These are phyloP conservation scores for Penicillium alfredii DNA, from an alignment of 495 filamentous ascomycete genomes.

Conservation along the genomic window DNA sequence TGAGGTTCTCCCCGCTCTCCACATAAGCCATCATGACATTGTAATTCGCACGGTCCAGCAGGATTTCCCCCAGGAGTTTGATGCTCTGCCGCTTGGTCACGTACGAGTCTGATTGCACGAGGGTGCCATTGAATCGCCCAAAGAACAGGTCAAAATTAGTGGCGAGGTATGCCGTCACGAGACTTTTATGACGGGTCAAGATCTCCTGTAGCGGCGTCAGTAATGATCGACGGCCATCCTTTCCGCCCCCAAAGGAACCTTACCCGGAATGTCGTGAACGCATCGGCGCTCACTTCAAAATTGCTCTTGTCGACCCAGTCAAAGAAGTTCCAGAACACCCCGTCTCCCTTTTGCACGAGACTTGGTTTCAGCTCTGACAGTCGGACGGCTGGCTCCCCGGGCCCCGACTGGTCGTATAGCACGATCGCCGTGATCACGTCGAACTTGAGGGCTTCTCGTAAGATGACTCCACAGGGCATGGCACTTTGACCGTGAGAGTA, in stretches of 20 bases:
- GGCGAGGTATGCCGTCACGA: slow-evolving; percentile 78
- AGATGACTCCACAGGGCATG: slow-evolving; percentile 82
- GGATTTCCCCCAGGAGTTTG: slow-evolving; percentile 90
- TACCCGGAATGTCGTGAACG: slow-evolving; percentile 94
- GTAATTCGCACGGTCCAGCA: slow-evolving; percentile 94
- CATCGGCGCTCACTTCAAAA: slow-evolving; percentile 96
- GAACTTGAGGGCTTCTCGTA: slow-evolving; percentile 88
- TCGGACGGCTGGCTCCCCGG: slow-evolving; percentile 47
- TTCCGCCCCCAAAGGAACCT: slow-evolving; percentile 11
- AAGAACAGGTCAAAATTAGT: slow-evolving; percentile 93
- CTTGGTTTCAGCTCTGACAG: slow-evolving; percentile 63
- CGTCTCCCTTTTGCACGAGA: slow-evolving; percentile 61
- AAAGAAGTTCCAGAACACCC: slow-evolving; percentile 97
- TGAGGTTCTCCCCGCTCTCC: slow-evolving; percentile 88
- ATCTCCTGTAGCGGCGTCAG: slow-evolving; percentile 58
- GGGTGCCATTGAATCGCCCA: slow-evolving; percentile 75
- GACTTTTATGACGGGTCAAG: slow-evolving; percentile 83
- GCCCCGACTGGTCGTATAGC: slow-evolving; percentile 78
- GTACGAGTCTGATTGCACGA: slow-evolving; percentile 89
- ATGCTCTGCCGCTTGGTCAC: slow-evolving; percentile 98
- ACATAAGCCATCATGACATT: slow-evolving; percentile 97
- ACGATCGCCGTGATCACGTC: slow-evolving; percentile 84
- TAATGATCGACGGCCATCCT: background rate
- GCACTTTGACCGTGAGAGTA: slow-evolving; percentile 89
- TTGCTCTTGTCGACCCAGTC: slow-evolving; percentile 90